Evolutionary conservation across 2,329 filamentous ascomycete genomes (phyloP).

Genomic region (Leptographium lundbergii): DNA sequence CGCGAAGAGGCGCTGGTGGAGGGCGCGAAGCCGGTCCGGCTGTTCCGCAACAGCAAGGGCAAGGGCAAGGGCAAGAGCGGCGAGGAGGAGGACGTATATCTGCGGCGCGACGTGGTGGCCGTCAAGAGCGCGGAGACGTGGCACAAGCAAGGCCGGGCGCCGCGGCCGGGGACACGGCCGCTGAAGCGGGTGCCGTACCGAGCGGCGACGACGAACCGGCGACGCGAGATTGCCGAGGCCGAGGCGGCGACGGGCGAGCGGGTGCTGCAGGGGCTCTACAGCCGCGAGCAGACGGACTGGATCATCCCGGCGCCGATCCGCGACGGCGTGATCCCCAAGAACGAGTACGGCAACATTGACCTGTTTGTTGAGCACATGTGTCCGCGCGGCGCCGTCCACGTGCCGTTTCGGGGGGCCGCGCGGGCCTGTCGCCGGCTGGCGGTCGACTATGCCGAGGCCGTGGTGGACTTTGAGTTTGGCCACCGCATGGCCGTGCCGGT

Average conservation of each 20-base stretch:
- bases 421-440: conserved; percentile 72
- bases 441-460: conserved; percentile 86
- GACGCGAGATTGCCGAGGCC: conserved; percentile 78
- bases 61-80: conserved; percentile 45
- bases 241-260: conserved; percentile 71
- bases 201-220: conserved; percentile 76
- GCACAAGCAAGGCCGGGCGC: conserved; percentile 87
- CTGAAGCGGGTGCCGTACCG: conserved; percentile 83
- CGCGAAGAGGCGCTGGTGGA: conserved; percentile 79
- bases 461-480: conserved; percentile 93
- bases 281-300: conserved; percentile 79
- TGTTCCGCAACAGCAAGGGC: conserved; percentile 56
- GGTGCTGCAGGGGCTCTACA: conserved; percentile 75
- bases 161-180: conserved; percentile 56
- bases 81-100: conserved; percentile 58
- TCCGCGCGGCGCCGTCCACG: conserved; percentile 64
- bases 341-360: conserved; percentile 92
- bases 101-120: conserved; percentile 63
- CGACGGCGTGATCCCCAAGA: conserved; percentile 82
- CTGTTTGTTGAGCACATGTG: conserved; percentile 92
- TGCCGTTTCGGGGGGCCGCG: conserved; percentile 65
- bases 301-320: conserved; percentile 82
- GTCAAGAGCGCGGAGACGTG: conserved; percentile 92
- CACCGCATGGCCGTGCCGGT: conserved; percentile 88
- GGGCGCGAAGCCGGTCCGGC: conserved; percentile 54